phyloP scores from a whole-genome alignment of 768 basidiomycete genomes.

The Paxillus ammoniavirescens region DNA sequence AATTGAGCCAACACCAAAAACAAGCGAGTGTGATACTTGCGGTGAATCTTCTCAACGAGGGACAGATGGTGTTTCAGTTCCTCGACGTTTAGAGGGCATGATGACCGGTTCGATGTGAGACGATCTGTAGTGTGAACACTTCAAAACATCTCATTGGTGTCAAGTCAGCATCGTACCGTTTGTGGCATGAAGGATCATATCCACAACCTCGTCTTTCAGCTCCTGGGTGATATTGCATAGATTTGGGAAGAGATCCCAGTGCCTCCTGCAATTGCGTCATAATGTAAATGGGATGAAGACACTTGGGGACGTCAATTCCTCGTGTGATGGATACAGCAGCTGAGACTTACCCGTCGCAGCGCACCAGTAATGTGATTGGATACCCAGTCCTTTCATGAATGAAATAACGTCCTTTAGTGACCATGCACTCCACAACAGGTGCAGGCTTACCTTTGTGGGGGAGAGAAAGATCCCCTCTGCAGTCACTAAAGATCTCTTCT shows the following conservation, averaged over 20 bases:
- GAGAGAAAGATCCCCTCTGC: conserved; percentile 16
- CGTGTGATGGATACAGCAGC: background rate
- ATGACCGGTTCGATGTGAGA: too few species aligned
- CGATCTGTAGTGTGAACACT: too few species aligned
- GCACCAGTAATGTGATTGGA: conserved; percentile 39
- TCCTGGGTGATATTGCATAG: conserved; percentile 25
- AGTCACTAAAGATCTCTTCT: conserved; percentile 26
- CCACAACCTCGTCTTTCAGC: conserved; percentile 25
- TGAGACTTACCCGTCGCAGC: conserved; percentile 6
- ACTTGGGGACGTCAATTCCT: conserved; percentile 6
- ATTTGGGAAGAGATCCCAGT: conserved; percentile 34
- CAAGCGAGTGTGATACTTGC: too few species aligned
- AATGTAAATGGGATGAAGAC: background rate
- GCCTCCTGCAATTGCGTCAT: conserved; percentile 26
- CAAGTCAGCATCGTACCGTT: conserved; percentile 19
- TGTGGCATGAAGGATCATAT: conserved; percentile 25
- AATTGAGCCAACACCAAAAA: too few species aligned
- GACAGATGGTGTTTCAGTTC: too few species aligned
- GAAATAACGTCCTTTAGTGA: background rate
- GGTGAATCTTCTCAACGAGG: too few species aligned
- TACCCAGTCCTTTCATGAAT: conserved; percentile 26
- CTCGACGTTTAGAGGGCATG: too few species aligned
- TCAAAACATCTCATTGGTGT: background rate
- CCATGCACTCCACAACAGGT: background rate
- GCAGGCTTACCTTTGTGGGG: conserved; percentile 24